A percentile compares a stretch with the other conserved stretches of the same genome.
phyloP scores from a whole-genome alignment of 371 early-diverging fungal genomes.

The Zopfochytrium polystomum region DNA sequence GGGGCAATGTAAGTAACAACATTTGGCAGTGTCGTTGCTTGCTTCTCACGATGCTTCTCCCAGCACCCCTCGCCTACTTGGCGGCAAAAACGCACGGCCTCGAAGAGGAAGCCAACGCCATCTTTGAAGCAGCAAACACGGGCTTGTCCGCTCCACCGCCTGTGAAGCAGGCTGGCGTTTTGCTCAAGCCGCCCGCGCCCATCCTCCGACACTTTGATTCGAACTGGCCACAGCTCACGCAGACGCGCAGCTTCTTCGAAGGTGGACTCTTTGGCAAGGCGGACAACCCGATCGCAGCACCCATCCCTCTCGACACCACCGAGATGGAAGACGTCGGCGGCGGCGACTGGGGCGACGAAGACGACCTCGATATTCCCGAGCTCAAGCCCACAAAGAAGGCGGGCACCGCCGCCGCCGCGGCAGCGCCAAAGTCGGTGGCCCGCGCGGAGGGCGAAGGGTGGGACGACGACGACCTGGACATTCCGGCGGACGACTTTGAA shows the following conservation, averaged over 20 bases:
- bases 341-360: constrained; percentile 65
- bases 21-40: constrained; percentile 75
- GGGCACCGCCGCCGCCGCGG: constrained; percentile 36
- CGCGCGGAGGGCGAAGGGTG: constrained; percentile 55
- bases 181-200: constrained; percentile 67
- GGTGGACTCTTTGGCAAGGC: constrained; percentile 40
- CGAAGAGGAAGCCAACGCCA: constrained; percentile 73
- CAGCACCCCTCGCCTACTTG: constrained; percentile 84
- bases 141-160: constrained; percentile 40
- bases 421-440: constrained; percentile 51
- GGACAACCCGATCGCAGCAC: constrained; percentile 40
- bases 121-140: constrained; percentile 58
- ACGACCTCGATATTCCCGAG: constrained; percentile 49
- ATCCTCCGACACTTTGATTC: constrained; percentile 63
- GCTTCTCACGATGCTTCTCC: constrained; percentile 34
- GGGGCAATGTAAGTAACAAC: constrained; percentile 66
- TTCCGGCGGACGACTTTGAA: constrained; percentile 23
- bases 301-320: constrained; percentile 32
- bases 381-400: constrained; percentile 3
- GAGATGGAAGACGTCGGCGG: constrained; percentile 57
- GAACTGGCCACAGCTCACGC: constrained; percentile 85
- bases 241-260: constrained; percentile 61
- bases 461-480: constrained; percentile 63
- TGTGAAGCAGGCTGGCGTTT: constrained; percentile 62
- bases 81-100: constrained; percentile 87